Base-by-base conservation (phyloP, 352 stramenopile genomes). In the Globisporangium alternatum region DNA sequence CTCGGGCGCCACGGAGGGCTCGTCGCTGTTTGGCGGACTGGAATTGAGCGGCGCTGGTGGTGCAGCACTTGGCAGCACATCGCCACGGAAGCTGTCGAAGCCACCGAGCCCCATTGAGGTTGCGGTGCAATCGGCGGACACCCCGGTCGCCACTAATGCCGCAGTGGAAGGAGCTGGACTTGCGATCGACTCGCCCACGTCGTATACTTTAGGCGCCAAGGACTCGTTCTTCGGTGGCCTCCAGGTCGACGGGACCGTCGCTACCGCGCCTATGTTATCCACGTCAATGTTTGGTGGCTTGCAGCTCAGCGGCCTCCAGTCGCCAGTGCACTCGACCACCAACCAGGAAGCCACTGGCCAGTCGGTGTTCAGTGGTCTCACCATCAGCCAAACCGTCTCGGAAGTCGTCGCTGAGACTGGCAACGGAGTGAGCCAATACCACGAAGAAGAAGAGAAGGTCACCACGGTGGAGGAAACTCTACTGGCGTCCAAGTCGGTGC, bases 221-320 rank as follows among this genome's bases (percentile, higher is more conserved):
- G 76, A 84, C 25, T 85, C 76, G 33, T 80, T 86, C 60, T 86
- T 86, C 43, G 78, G 77, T 2, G 71, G 67, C 8, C 66, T 68
- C 30, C 51, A 70, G 30, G 44, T 58, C 15, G 35, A 33, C 17
- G 47, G 62, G 3, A 55, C 4, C 25, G 25, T 28, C 25, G 25
- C 25, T 28, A 28, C 25, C 25, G 25, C 41, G 33, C 13, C 30
- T 9, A 35, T 49, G 30, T 31, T 45, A 21, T 62, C 62, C 9
- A 51, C 22, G 35, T 80, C 62, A 21, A 53, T 87, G 35, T 85
- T 86, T 63, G 72, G 70, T 5, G 72, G 74, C 5, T 51, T 89
- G 30, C 66, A 88, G 15, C 62, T 86, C 62, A 86, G 71, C 64
- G 70, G 71, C 19, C 25, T 51, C 4, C 22, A 55, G 21, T 58